These are phyloP conservation scores for Yarrowia osloensis DNA, from an alignment of 805 yeast genomes.

Conservation along the genomic window DNA sequence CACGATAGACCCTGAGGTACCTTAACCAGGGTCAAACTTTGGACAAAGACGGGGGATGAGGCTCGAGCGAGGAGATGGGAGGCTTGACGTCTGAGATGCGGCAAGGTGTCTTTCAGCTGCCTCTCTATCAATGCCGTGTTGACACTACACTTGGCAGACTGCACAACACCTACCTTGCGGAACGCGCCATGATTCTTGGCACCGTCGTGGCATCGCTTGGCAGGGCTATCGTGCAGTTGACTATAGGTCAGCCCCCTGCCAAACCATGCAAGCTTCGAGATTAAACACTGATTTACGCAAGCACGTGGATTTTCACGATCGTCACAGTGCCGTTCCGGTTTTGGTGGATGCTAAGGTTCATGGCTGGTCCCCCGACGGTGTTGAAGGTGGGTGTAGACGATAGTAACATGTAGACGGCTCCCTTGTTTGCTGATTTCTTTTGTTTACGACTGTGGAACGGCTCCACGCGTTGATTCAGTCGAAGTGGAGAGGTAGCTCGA, in stretches of 20 bases:
- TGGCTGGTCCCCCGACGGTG: background rate
- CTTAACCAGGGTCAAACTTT: conserved; percentile 9
- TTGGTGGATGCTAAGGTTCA: conserved; percentile 5
- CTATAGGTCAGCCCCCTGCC: background rate
- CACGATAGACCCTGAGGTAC: background rate
- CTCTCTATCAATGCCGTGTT: too few relatives aligned
- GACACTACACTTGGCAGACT: too few relatives aligned
- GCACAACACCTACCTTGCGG: too few relatives aligned
- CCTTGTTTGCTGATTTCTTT: too few relatives aligned
- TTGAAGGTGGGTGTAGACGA: background rate
- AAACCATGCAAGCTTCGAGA: background rate
- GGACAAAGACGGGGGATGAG: background rate
- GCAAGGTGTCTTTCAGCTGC: background rate
- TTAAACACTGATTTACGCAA: background rate
- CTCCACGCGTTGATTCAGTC: too few relatives aligned
- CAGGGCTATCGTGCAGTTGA: background rate
- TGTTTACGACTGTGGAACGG: too few relatives aligned
- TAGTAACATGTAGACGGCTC: background rate
- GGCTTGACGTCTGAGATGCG: background rate
- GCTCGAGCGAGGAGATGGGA: background rate
- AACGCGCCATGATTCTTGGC: background rate
- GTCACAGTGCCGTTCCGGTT: background rate
- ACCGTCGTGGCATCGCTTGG: background rate
- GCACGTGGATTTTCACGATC: background rate
- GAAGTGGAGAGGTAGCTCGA: too few relatives aligned